These are phyloP conservation scores for Solanum infundibuliforme DNA, from an alignment of 257 asterid genomes.

Conservation along the genomic window DNA sequence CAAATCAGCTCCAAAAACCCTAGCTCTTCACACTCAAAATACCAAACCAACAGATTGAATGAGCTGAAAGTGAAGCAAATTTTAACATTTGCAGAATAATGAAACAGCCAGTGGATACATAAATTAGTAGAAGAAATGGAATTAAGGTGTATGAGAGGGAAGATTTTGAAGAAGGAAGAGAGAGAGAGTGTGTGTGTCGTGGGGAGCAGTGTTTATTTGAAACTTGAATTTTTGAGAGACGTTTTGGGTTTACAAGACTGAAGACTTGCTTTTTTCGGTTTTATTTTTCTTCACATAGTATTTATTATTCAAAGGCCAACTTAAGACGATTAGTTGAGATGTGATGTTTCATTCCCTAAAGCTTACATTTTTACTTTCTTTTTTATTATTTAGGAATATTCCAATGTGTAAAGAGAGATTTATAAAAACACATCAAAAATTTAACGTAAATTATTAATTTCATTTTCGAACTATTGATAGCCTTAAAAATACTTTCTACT, in stretches of 20 bases:
- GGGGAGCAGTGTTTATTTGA: constrained; percentile 1
- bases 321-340: neutral
- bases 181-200: neutral
- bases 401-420: no score
- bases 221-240: constrained; percentile 1
- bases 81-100: constrained; percentile 2
- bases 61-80: constrained; percentile 1
- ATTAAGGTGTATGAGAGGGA: neutral
- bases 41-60: constrained; percentile 17
- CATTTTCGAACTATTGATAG: no score
- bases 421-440: no score
- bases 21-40: constrained; percentile 12
- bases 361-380: neutral
- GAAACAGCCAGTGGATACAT: neutral
- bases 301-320: neutral
- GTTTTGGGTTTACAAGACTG: neutral
- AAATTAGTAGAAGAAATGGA: neutral
- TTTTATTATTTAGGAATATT: neutral
- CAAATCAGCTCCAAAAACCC: constrained; percentile 17
- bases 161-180: neutral
- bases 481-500: no score
- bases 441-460: no score
- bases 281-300: neutral
- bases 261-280: neutral
- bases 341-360: neutral